Base-by-base conservation (phyloP, 257 asterid species). In the Nicotiana paniculata region DNA sequence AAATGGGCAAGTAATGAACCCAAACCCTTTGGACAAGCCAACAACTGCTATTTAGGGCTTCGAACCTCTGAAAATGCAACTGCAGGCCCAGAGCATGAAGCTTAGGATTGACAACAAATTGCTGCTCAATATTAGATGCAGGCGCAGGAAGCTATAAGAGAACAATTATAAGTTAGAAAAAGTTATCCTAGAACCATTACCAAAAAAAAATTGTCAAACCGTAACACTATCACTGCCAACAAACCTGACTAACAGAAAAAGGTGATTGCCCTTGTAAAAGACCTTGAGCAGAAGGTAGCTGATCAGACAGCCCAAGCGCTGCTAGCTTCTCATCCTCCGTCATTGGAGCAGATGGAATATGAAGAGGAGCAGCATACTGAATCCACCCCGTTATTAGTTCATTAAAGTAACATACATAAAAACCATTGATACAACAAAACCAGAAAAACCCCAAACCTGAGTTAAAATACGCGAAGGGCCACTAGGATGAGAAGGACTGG, bases 21-120 rank as follows among this genome's bases (percentile, higher is more conserved):
- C 10, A 39, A 68, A 57, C 72, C 59, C 32, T 46, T 18, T 1
- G 54, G 35, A 61, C 78, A 76, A 30, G 76, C 54, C 16, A 35
- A 61, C 76, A 76, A 30, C 77, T 80, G 37, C 81, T 84, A 12
- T 84, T 39, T 39, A 84, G 65, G 81, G 81, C 78, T 81, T 79
- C 89, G 17, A 84, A 96, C 99, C 98, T 91, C 91, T 96, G 99
- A 89, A 96, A 93, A 88, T 91, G 97, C 81, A 89, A 21, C 85
- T 92, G 93, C 74, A 96, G 90, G 83, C 96, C 96, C 82, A 65
- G 81, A 62, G 87, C 77, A 81, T 91, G 97, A 81, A 96, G 95
- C 89, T 92, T 93, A 83, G 90, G 86, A 85, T 96, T 94, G 84
- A 96, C 93, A 81, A 94, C 86, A 79, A 94, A 93, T 90, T 94